Evolutionary conservation across 2,329 filamentous ascomycete species (phyloP).

Genomic region (Microdochium nivale): DNA sequence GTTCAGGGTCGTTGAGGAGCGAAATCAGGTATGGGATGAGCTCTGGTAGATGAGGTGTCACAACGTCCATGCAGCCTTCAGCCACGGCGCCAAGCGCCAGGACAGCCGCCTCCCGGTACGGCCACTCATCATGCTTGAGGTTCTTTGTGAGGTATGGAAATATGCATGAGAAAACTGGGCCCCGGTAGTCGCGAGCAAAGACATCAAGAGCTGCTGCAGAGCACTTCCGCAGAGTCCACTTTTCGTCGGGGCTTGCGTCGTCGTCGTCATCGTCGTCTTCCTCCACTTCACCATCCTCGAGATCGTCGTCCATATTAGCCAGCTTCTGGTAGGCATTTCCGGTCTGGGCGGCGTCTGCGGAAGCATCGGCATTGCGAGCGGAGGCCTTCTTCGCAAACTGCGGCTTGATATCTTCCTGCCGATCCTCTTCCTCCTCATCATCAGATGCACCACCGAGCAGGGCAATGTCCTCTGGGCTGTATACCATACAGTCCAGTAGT

Average conservation of each 20-base stretch:
- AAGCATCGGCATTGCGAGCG: slow-evolving; percentile 47
- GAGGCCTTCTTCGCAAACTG: slow-evolving; percentile 68
- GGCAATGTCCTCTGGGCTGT: slow-evolving; percentile 86
- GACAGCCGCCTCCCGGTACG: slow-evolving; percentile 85
- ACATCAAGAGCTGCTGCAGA: slow-evolving; percentile 93
- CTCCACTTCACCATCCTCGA: slow-evolving; percentile 83
- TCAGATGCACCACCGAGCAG: slow-evolving; percentile 76
- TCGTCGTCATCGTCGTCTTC: slow-evolving; percentile 69
- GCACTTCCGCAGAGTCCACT: slow-evolving; percentile 94
- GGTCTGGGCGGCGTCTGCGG: slow-evolving; percentile 41
- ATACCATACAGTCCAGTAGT: slow-evolving; percentile 89
- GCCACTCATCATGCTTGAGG: slow-evolving; percentile 82
- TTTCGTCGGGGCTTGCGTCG: slow-evolving; percentile 76
- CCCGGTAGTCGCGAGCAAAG: slow-evolving; percentile 83
- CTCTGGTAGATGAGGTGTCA: slow-evolving; percentile 83
- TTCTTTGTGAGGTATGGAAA: slow-evolving; percentile 89
- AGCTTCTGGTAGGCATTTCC: slow-evolving; percentile 48
- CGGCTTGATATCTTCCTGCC: slow-evolving; percentile 84
- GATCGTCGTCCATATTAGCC: slow-evolving; percentile 57
- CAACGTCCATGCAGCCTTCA: slow-evolving; percentile 84
- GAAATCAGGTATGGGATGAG: slow-evolving; percentile 85
- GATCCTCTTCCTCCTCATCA: slow-evolving; percentile 87
- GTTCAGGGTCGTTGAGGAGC: slow-evolving; percentile 74
- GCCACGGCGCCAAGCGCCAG: slow-evolving; percentile 90
- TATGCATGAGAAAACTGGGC: slow-evolving; percentile 82